A percentile compares a stretch with the other conserved stretches of the same genome.
phyloP scores from a whole-genome alignment of 805 yeast genomes.

The Candida montana region DNA sequence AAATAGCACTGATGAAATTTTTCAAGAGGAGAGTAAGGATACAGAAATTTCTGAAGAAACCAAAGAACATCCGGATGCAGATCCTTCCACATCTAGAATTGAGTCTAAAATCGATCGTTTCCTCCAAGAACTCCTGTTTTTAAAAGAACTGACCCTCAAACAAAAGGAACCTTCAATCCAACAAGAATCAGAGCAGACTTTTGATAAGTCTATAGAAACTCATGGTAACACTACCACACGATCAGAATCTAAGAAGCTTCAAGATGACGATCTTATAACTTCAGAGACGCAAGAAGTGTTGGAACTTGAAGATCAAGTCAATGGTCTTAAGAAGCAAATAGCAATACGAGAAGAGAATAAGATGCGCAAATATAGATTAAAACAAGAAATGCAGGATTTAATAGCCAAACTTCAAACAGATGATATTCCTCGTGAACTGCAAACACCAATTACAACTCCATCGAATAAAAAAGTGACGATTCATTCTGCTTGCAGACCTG shows the following conservation, averaged over 20 bases:
- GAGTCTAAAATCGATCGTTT: constrained; percentile 16
- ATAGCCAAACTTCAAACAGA: constrained; percentile 1
- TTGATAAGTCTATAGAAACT: not conserved
- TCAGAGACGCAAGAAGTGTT: constrained; percentile 31
- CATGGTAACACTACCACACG: not conserved
- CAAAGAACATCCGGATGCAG: not conserved
- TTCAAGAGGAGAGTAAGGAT: constrained; percentile 2
- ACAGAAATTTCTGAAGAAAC: not conserved
- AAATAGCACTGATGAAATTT: constrained; percentile 16
- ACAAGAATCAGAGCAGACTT: not conserved
- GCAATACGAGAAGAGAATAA: constrained; percentile 31
- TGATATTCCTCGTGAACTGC: constrained; percentile 5
- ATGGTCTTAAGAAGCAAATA: constrained; percentile 26
- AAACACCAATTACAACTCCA: constrained; percentile 5
- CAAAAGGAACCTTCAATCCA: not conserved
- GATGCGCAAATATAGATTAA: constrained; percentile 28
- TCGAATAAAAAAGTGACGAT: not conserved
- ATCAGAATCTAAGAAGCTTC: not conserved
- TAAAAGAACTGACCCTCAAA: constrained; percentile 14
- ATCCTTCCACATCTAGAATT: not conserved
- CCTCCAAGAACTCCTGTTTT: constrained; percentile 18
- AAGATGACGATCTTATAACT: constrained; percentile 30
- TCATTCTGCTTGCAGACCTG: not conserved
- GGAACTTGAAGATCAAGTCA: constrained; percentile 29
- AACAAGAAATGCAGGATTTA: constrained; percentile 8